Conservation (phyloP, 495 filamentous ascomycete genomes). For the Penicillium egyptiacum region DNA sequence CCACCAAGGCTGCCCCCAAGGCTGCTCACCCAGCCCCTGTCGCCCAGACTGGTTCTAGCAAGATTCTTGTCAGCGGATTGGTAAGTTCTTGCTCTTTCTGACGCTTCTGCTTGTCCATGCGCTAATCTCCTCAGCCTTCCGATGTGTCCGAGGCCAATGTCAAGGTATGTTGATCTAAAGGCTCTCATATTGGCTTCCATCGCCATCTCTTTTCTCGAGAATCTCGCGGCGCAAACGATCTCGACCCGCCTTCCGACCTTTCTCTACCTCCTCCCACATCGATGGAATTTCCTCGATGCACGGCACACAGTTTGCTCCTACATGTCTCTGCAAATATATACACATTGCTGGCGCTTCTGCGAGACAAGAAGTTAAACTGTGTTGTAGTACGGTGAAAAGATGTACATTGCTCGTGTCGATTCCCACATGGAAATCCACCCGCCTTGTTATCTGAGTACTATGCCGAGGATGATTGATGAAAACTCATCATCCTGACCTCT, state of each 20-base stretch:
- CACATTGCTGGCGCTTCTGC: conserved; percentile 33
- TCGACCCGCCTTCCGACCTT: conserved; percentile 36
- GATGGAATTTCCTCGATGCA: conserved; percentile 28
- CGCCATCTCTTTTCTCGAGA: conserved; percentile 52
- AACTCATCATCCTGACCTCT: conserved; percentile 23
- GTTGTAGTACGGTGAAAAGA: conserved; percentile 39
- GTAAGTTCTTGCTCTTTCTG: conserved; percentile 56
- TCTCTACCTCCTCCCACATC: conserved; percentile 30
- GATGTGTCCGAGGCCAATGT: conserved; percentile 94
- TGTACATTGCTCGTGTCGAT: conserved; percentile 24
- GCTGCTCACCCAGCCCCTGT: conserved; percentile 61
- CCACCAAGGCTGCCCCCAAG: conserved; percentile 62
- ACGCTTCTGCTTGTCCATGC: neutral
- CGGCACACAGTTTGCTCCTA: conserved; percentile 42
- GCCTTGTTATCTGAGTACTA: conserved; percentile 37
- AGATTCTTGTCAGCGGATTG: conserved; percentile 97
- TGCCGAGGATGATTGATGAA: conserved; percentile 36
- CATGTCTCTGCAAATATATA: conserved; percentile 28
- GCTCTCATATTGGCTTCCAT: conserved; percentile 56
- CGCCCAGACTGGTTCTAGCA: conserved; percentile 66
- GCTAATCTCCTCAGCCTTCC: conserved; percentile 71
- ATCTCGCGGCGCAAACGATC: conserved; percentile 43
- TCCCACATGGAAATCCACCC: conserved; percentile 18
- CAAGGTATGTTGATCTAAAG: conserved; percentile 95
- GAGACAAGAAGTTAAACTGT: conserved; percentile 50